phyloP scores from a whole-genome alignment of 129 eudicot species.

The Cynara cardunculus region DNA sequence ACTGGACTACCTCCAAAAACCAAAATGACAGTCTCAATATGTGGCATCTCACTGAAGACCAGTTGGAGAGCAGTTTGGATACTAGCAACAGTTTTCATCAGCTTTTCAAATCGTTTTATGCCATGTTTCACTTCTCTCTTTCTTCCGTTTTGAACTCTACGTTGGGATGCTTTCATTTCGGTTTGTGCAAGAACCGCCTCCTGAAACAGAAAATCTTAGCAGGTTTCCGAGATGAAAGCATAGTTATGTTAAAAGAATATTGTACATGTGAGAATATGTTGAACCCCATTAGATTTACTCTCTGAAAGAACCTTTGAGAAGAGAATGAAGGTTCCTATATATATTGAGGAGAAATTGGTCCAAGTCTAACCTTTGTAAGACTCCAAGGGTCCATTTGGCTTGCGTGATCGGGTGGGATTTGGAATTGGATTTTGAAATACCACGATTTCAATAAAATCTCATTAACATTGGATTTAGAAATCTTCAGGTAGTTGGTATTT shows the following conservation, averaged over 20 bases:
- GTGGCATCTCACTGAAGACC: conserved; percentile 59
- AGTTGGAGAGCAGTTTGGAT: conserved; percentile 63
- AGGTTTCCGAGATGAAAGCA: not conserved
- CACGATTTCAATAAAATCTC: too few relatives aligned
- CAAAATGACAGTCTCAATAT: conserved; percentile 47
- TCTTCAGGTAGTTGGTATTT: too few relatives aligned
- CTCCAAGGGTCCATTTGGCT: too few relatives aligned
- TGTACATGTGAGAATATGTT: not conserved
- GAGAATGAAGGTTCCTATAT: not conserved
- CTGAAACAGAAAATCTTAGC: conserved; percentile 37
- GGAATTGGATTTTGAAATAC: too few relatives aligned
- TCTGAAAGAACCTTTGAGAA: not conserved
- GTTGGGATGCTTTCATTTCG: conserved; percentile 49
- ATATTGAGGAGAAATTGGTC: not conserved
- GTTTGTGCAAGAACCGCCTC: conserved; percentile 48
- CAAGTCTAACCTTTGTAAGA: not conserved
- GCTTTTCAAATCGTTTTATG: conserved; percentile 68
- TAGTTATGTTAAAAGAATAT: not conserved
- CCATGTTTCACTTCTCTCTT: conserved; percentile 81
- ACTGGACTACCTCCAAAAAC: conserved; percentile 80
- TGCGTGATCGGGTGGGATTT: too few relatives aligned
- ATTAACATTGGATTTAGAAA: too few relatives aligned
- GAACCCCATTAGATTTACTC: not conserved
- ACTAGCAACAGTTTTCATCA: conserved; percentile 56
- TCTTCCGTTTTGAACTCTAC: conserved; percentile 66